A percentile compares a stretch with the other conserved stretches of the same genome.
Conservation (phyloP, 1,139 yeast genomes). For the Hyphopichia wangnamkhiaoensis region DNA sequence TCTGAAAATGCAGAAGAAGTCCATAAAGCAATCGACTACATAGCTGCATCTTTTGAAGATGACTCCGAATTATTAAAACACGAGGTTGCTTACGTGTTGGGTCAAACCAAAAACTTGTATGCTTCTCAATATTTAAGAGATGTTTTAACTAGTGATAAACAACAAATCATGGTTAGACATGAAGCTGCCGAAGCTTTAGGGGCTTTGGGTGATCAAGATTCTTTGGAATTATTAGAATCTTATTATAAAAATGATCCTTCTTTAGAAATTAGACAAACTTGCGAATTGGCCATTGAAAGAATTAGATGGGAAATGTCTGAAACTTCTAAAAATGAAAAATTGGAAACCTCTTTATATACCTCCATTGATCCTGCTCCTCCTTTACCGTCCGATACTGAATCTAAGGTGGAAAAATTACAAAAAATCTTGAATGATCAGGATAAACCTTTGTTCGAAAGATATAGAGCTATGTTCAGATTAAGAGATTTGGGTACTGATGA, state of each 20-base stretch:
- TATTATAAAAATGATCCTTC: slow-evolving; percentile 74
- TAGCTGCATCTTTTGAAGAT: slow-evolving; percentile 78
- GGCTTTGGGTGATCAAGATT: slow-evolving; percentile 82
- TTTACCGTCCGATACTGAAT: slow-evolving; percentile 61
- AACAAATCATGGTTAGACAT: slow-evolving; percentile 96
- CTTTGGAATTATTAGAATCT: slow-evolving; percentile 65
- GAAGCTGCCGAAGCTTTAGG: slow-evolving; percentile 99
- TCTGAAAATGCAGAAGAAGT: slow-evolving; percentile 51
- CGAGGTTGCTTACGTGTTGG: slow-evolving; percentile 97
- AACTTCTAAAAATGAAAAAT: slow-evolving; percentile 57
- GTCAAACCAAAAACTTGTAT: slow-evolving; percentile 83
- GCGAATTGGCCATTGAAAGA: slow-evolving; percentile 94
- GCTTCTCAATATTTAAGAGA: slow-evolving; percentile 76
- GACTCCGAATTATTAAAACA: slow-evolving; percentile 93
- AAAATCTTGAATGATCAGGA: slow-evolving; percentile 71
- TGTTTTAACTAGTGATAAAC: slow-evolving; percentile 67
- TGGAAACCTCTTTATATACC: slow-evolving; percentile 76
- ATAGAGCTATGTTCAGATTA: slow-evolving; percentile 97
- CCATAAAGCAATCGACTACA: slow-evolving; percentile 71
- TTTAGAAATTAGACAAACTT: slow-evolving; percentile 91
- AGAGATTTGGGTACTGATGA: slow-evolving; percentile 93
- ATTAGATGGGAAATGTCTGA: slow-evolving; percentile 89
- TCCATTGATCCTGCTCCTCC: slow-evolving; percentile 99
- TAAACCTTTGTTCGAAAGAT: slow-evolving; percentile 85
- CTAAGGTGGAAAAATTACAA: slow-evolving; percentile 63